Evolutionary conservation across 345 rosid genomes (phyloP).

Genomic region (Gossypium anomalum): DNA sequence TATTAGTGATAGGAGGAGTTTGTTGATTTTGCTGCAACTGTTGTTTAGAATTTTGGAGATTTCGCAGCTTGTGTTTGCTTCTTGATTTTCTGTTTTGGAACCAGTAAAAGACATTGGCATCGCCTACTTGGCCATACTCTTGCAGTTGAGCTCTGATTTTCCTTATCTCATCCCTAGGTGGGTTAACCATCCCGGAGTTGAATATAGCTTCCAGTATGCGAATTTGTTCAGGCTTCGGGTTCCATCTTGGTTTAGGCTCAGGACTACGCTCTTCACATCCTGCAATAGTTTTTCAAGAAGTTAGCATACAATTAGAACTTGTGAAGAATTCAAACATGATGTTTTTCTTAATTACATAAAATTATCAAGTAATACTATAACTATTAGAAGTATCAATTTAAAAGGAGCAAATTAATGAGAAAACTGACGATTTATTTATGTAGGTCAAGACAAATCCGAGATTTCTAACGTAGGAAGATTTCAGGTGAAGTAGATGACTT

Average conservation of each 20-base stretch:
- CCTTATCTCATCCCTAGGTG: conserved; percentile 90
- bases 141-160: conserved; percentile 82
- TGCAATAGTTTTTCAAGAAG: conserved; percentile 18
- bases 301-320: background rate
- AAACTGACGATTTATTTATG: conserved; percentile 9
- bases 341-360: conserved; percentile 4
- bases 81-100: conserved; percentile 98
- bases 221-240: conserved; percentile 98
- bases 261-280: conserved; percentile 91
- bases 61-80: conserved; percentile 90
- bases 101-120: conserved; percentile 98
- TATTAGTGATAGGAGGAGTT: conserved; percentile 12
- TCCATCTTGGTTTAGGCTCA: conserved; percentile 99
- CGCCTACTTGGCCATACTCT: conserved; percentile 97
- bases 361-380: background rate
- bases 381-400: background rate
- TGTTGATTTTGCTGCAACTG: conserved; percentile 27
- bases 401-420: conserved; percentile 6
- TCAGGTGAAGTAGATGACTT: background rate
- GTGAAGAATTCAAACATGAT: background rate
- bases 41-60: conserved; percentile 61
- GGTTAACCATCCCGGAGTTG: conserved; percentile 98
- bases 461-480: background rate
- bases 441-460: background rate
- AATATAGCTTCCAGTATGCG: conserved; percentile 90